Evolutionary conservation across 352 stramenopile genomes (phyloP).

Genomic region (Globisporangium ultimum): DNA sequence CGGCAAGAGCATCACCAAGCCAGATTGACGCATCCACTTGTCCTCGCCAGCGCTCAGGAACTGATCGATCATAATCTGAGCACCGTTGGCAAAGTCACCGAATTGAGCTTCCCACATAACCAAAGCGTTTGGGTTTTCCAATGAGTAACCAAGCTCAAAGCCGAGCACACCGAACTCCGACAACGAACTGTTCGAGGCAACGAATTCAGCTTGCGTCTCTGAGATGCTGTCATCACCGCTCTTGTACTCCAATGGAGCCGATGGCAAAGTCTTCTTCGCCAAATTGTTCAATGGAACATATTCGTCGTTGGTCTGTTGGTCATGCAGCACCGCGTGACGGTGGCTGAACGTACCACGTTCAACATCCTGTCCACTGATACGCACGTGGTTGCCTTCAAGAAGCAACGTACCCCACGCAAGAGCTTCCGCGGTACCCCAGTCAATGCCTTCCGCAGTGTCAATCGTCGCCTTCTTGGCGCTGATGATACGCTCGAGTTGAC

Average conservation of each 20-base stretch:
- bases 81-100: conserved; percentile 86
- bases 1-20: conserved; percentile 70
- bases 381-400: conserved; percentile 88
- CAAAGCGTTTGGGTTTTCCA: conserved; percentile 95
- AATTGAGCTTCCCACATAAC: conserved; percentile 93
- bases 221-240: conserved; percentile 18
- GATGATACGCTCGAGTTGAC: conserved; percentile 94
- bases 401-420: conserved; percentile 94
- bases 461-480: conserved; percentile 78
- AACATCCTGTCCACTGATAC: conserved; percentile 94
- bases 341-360: conserved; percentile 92
- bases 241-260: conserved; percentile 31
- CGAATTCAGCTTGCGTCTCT: conserved; percentile 91
- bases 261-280: conserved; percentile 51
- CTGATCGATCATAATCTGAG: conserved; percentile 86
- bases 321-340: conserved; percentile 93
- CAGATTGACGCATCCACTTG: conserved; percentile 90
- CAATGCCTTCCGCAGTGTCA: conserved; percentile 83
- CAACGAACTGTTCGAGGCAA: conserved; percentile 92
- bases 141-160: conserved; percentile 87
- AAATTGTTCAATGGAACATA: conserved; percentile 94
- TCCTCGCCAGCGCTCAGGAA: conserved; percentile 82
- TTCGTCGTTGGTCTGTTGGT: conserved; percentile 93
- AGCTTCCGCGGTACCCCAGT: conserved; percentile 96
- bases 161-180: conserved; percentile 91